Evolutionary conservation across 805 yeast species (phyloP).

Genomic region (Pichia cabralensis): DNA sequence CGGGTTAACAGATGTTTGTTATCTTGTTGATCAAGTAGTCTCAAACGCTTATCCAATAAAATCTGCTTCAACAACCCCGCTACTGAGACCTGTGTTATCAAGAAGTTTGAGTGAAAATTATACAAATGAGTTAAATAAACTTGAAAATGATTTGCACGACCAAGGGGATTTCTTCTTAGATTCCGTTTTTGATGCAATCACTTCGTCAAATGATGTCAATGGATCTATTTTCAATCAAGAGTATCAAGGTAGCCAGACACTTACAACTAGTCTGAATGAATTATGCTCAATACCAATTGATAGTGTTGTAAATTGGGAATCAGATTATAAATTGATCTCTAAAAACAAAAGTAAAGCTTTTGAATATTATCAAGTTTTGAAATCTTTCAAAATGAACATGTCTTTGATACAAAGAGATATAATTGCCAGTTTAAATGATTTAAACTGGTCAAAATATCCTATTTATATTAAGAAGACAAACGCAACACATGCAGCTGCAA

Average conservation of each 20-base stretch:
- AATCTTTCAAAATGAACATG: conserved; percentile 29
- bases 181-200: conserved; percentile 50
- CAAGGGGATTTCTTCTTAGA: conserved; percentile 59
- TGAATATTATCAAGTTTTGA: conserved; percentile 11
- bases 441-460: conserved; percentile 65
- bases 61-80: conserved; percentile 7
- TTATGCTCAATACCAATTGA: conserved; percentile 21
- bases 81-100: conserved; percentile 16
- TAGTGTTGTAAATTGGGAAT: conserved; percentile 11
- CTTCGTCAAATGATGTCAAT: conserved; percentile 21
- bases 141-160: conserved; percentile 41
- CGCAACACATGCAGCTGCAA: conserved; percentile 75
- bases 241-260: conserved; percentile 14
- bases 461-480: conserved; percentile 55
- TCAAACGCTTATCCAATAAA: conserved; percentile 4
- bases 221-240: conserved; percentile 17
- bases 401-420: conserved; percentile 39
- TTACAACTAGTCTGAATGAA: conserved; percentile 21
- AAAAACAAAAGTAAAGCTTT: conserved; percentile 3
- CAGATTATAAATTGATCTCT: conserved; percentile 10
- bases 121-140: conserved; percentile 18
- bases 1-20: conserved; percentile 13
- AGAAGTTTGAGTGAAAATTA: conserved; percentile 21
- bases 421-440: conserved; percentile 43
- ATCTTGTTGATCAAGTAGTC: conserved; percentile 9